These are phyloP conservation scores for Prunus fruticosa DNA, from an alignment of 306 rosid species.

Conservation along the genomic window DNA sequence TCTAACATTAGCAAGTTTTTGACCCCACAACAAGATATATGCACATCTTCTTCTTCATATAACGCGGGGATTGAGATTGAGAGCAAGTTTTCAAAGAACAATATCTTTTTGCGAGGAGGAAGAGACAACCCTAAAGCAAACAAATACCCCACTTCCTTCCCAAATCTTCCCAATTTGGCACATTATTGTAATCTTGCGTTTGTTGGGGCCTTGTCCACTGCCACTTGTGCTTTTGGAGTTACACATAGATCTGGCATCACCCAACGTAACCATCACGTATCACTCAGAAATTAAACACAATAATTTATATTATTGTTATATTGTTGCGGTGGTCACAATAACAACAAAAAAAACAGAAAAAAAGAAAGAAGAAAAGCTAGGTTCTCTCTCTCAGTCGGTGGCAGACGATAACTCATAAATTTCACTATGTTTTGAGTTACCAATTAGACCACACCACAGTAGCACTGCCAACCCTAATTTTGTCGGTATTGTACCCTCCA, in stretches of 20 bases:
- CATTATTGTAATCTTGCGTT: neutral
- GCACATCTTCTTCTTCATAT: neutral
- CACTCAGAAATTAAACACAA: neutral
- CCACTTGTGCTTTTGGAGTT: neutral
- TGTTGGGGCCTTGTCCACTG: neutral
- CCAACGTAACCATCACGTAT: slow-evolving; percentile 3
- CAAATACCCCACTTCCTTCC: slow-evolving; percentile 3
- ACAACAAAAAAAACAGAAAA: neutral
- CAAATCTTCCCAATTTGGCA: neutral
- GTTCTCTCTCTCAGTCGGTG: neutral
- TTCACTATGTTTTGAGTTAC: neutral
- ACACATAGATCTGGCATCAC: neutral
- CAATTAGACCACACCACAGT: neutral
- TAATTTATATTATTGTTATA: no score
- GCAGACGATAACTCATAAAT: neutral
- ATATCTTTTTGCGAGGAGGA: neutral
- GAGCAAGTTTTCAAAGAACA: neutral
- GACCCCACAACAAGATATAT: slow-evolving; percentile 1
- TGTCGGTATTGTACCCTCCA: slow-evolving; percentile 21
- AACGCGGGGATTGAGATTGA: slow-evolving; percentile 1
- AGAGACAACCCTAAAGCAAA: neutral
- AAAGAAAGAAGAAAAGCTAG: neutral
- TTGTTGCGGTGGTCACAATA: neutral
- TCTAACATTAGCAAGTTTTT: neutral
- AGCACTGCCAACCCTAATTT: neutral